These are phyloP conservation scores for Candida tetrigidarum DNA, from an alignment of 1,139 yeast species.

Conservation along the genomic window DNA sequence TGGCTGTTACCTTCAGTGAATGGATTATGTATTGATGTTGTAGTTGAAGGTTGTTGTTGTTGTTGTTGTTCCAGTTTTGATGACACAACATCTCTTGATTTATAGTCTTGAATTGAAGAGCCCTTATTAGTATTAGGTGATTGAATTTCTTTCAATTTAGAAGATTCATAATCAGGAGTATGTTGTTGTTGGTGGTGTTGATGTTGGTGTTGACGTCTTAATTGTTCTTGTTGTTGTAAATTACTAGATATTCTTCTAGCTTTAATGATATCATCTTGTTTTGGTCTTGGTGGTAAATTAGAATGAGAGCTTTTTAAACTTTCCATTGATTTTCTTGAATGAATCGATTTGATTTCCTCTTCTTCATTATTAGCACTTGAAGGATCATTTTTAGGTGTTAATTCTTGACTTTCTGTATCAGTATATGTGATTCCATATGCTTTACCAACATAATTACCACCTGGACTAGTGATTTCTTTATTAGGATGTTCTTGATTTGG, in stretches of 20 bases:
- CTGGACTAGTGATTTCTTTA: not conserved
- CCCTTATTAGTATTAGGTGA: no score
- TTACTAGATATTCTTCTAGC: constrained; percentile 36
- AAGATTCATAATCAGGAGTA: constrained; percentile 3
- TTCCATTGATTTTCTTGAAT: not conserved
- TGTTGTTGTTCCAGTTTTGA: no score
- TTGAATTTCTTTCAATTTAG: constrained; percentile 1
- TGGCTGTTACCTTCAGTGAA: no score
- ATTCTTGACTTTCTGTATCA: constrained; percentile 2
- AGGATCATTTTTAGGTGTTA: constrained; percentile 4
- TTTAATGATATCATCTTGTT: constrained; percentile 30
- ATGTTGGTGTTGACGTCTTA: not conserved
- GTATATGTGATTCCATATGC: constrained; percentile 1
- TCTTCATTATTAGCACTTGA: not conserved
- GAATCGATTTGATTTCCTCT: not conserved
- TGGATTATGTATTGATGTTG: no score
- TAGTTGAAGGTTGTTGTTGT: no score
- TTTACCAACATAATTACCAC: not conserved
- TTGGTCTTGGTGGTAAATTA: constrained; percentile 43
- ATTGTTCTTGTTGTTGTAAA: constrained; percentile 12
- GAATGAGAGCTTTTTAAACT: constrained; percentile 1
- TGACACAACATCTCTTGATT: not conserved
- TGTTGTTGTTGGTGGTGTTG: not conserved
- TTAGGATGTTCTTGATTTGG: not conserved
- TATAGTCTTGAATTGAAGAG: not conserved